Percentiles rank a stretch among this genome's conserved stretches.
Evolutionary conservation across 2,329 filamentous ascomycete genomes (phyloP).

Genomic region (Talaromyces sp.): DNA sequence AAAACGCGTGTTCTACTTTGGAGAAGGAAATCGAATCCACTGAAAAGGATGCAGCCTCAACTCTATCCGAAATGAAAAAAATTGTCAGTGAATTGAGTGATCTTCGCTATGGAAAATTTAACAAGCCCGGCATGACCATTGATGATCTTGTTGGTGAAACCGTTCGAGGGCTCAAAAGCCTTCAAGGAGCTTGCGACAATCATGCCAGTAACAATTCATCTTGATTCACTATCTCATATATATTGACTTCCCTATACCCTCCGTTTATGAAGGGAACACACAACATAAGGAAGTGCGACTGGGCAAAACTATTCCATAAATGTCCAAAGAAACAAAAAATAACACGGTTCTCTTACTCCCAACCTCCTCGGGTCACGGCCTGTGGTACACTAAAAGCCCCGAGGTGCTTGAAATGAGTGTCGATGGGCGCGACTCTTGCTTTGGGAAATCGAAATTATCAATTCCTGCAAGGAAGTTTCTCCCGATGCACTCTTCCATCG

Average conservation of each 20-base stretch:
- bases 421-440: neutral
- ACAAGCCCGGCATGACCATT: conserved; percentile 48
- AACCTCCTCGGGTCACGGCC: neutral
- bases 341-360: neutral
- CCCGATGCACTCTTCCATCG: conserved; percentile 13
- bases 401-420: neutral
- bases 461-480: conserved; percentile 14
- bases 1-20: conserved; percentile 59
- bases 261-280: neutral
- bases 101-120: conserved; percentile 70
- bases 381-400: neutral
- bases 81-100: conserved; percentile 72
- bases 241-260: neutral
- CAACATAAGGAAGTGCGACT: neutral
- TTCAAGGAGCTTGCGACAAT: conserved; percentile 59
- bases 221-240: neutral
- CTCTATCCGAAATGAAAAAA: conserved; percentile 58
- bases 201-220: conserved; percentile 15
- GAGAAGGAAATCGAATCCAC: conserved; percentile 63
- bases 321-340: neutral
- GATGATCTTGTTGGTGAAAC: conserved; percentile 60
- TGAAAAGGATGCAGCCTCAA: conserved; percentile 57
- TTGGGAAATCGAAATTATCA: conserved; percentile 3
- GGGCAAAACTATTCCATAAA: neutral
- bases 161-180: conserved; percentile 58